These are phyloP conservation scores for Skeletonema menzelii DNA, from an alignment of 108 stramenopile species.

Conservation along the genomic window DNA sequence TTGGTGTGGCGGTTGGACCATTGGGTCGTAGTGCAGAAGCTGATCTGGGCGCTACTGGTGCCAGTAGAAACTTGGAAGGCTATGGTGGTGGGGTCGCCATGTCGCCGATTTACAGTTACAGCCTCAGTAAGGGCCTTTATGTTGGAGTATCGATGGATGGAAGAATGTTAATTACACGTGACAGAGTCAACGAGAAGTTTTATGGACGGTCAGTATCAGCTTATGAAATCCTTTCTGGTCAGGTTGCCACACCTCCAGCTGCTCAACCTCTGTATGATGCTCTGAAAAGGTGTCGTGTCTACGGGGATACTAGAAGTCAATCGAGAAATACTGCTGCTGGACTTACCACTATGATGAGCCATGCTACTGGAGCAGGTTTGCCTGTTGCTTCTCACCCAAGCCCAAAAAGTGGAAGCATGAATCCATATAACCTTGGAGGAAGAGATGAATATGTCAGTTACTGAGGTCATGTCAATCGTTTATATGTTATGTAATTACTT, in stretches of 20 bases:
- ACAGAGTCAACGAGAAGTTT: constrained; percentile 90
- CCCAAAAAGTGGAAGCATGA: neutral
- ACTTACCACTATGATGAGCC: constrained; percentile 22
- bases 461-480: neutral
- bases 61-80: constrained; percentile 28
- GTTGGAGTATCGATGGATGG: constrained; percentile 94
- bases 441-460: constrained; percentile 12
- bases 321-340: neutral
- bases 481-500: neutral
- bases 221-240: constrained; percentile 66
- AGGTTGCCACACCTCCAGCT: constrained; percentile 78
- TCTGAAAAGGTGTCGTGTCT: constrained; percentile 79
- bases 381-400: constrained; percentile 11
- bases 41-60: constrained; percentile 69
- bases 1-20: constrained; percentile 94
- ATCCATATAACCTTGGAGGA: constrained; percentile 35
- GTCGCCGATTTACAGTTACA: constrained; percentile 94
- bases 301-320: constrained; percentile 36
- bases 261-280: constrained; percentile 91
- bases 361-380: constrained; percentile 42
- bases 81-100: constrained; percentile 33
- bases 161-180: constrained; percentile 76
- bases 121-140: constrained; percentile 90
- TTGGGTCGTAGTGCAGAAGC: constrained; percentile 90
- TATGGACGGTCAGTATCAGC: constrained; percentile 82